Base-by-base conservation (phyloP, 345 rosid species). In the Limnanthes douglasii region DNA sequence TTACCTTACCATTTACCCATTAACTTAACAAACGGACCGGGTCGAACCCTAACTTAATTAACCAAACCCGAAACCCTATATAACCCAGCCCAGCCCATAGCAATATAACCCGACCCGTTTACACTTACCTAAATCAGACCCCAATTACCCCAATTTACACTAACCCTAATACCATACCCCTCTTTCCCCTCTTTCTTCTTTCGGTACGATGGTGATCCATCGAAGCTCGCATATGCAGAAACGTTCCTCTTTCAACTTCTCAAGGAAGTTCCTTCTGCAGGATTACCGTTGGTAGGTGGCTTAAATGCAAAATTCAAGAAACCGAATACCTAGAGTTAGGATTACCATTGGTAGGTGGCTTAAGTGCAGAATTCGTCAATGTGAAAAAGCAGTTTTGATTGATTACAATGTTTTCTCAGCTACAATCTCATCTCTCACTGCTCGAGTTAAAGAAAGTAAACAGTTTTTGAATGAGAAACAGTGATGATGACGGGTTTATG, bases 381-480 rank as follows among this genome's bases (percentile, higher is more conserved):
- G 93, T 72, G 19, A 79, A 67, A 83, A 78, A 59, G 90, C 97
- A 8, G 97, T 93, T 1, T 38, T 45, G 3, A 45, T 76, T 1
- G 95, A 82, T 44, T 70, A 64, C 23, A 65, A 65, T 4, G 16
- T 60, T 3, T 70, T 75, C 22, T 50, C 65, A 12, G 55, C 59
- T 15, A 72, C 72, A 8, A 64, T 62, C 39, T 51, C 69, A 6
- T 41, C 60, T 47, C 62, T 86, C 27, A 30, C 62, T 13, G 50
- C 53, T 11, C 61, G 77, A 1, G 21, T 57, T 1, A 56, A 60
- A 27, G 95, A 78, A 39, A 62, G 60, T 3, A 59, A 51, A 49
- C 48, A 45, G 2, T 54, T 72, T 16, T 50, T 74, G 14, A 54
- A 56, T 2, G 60, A 49, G 54, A 38, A 37, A 43, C 31, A n/a